A percentile compares a stretch with the other conserved stretches of the same genome.
phyloP scores from a whole-genome alignment of 257 asterid species.

The Haberlea rhodopensis region DNA sequence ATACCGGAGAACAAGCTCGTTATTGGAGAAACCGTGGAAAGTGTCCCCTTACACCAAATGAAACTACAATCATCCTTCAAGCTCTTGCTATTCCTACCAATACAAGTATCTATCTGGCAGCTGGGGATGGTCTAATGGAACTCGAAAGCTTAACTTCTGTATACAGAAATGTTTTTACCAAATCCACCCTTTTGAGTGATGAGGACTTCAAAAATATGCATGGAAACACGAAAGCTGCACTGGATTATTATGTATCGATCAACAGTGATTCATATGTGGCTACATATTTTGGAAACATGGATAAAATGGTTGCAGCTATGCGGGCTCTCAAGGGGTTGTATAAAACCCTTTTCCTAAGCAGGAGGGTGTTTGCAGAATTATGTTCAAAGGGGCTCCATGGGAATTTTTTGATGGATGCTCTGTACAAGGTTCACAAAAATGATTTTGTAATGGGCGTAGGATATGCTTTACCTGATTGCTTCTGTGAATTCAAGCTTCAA shows the following conservation, averaged over 20 bases:
- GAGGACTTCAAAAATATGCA: constrained; percentile 81
- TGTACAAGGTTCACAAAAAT: constrained; percentile 84
- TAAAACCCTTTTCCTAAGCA: constrained; percentile 64
- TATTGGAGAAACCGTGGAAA: constrained; percentile 90
- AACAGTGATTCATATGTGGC: constrained; percentile 77
- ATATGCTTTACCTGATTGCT: constrained; percentile 89
- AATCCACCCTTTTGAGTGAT: constrained; percentile 53
- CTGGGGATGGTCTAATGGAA: constrained; percentile 96
- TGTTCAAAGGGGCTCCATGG: constrained; percentile 60
- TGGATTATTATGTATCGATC: constrained; percentile 75
- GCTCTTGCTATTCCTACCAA: constrained; percentile 74
- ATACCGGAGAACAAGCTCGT: constrained; percentile 88
- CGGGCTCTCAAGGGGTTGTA: constrained; percentile 68
- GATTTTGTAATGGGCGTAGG: constrained; percentile 88
- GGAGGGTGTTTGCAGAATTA: constrained; percentile 63
- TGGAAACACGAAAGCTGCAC: constrained; percentile 94
- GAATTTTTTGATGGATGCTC: constrained; percentile 48
- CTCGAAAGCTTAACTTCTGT: constrained; percentile 71
- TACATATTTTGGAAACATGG: constrained; percentile 94
- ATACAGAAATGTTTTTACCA: constrained; percentile 64
- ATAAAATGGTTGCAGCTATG: constrained; percentile 98
- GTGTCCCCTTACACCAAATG: constrained; percentile 93
- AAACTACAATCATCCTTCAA: constrained; percentile 73
- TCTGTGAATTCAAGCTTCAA: constrained; percentile 71
- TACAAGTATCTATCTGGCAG: constrained; percentile 85